These are phyloP conservation scores for Pseudocercospora fijiensis DNA, from an alignment of 2,329 filamentous ascomycete species.

Conservation along the genomic window DNA sequence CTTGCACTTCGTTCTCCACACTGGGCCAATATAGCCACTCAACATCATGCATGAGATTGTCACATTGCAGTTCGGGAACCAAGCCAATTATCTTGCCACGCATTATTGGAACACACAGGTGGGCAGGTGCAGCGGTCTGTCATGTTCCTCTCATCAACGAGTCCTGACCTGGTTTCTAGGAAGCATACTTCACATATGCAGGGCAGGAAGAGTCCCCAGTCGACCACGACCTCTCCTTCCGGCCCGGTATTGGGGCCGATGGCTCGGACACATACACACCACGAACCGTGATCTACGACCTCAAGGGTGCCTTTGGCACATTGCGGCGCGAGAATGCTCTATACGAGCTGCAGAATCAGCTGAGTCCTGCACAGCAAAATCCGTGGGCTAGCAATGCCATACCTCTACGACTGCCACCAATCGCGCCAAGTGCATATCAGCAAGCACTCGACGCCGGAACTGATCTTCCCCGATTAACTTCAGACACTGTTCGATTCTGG, in stretches of 20 bases:
- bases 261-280: slow-evolving; percentile 90
- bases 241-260: slow-evolving; percentile 76
- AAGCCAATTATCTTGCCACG: slow-evolving; percentile 87
- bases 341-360: slow-evolving; percentile 63
- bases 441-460: slow-evolving; percentile 71
- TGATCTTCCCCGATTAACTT: slow-evolving; percentile 62
- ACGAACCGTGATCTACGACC: slow-evolving; percentile 86
- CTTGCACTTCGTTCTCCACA: not conserved
- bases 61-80: slow-evolving; percentile 87
- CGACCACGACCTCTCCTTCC: slow-evolving; percentile 85
- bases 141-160: not conserved
- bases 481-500: slow-evolving; percentile 84
- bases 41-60: slow-evolving; percentile 84
- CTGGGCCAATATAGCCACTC: not conserved
- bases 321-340: slow-evolving; percentile 83
- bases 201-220: slow-evolving; percentile 65
- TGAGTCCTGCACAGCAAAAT: slow-evolving; percentile 39
- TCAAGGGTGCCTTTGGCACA: slow-evolving; percentile 90
- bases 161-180: slow-evolving; percentile 51
- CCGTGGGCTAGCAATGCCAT: slow-evolving; percentile 64
- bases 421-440: slow-evolving; percentile 74
- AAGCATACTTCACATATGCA: slow-evolving; percentile 94
- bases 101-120: slow-evolving; percentile 98
- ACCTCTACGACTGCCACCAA: slow-evolving; percentile 65
- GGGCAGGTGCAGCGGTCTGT: slow-evolving; percentile 22